Evolutionary conservation across 768 basidiomycete species (phyloP).

Genomic region (Pilatotrama ljubarskyi): DNA sequence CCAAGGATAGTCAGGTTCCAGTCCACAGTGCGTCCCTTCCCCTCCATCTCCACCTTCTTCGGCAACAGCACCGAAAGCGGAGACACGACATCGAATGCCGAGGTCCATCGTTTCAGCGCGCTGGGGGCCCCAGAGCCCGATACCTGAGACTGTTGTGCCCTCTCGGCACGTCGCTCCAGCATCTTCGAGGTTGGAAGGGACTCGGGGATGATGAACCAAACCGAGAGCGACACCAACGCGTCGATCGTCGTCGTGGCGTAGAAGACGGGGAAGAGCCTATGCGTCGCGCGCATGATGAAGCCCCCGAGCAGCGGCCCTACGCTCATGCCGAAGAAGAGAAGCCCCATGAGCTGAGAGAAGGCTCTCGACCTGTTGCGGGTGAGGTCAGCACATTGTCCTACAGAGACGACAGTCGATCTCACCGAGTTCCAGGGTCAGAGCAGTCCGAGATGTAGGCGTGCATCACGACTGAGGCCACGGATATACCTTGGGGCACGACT

Average conservation of each 20-base stretch:
- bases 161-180: constrained; percentile 34
- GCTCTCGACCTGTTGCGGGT: constrained; percentile 50
- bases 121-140: constrained; percentile 1
- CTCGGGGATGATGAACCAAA: constrained; percentile 73
- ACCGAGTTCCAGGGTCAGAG: constrained; percentile 56
- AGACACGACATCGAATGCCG: constrained; percentile 57
- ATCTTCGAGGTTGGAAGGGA: constrained; percentile 59
- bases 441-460: constrained; percentile 76
- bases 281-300: constrained; percentile 59
- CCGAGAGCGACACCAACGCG: constrained; percentile 44
- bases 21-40: constrained; percentile 46
- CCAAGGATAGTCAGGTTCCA: constrained; percentile 68
- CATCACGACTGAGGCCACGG: constrained; percentile 44
- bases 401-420: constrained; percentile 6
- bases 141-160: not conserved
- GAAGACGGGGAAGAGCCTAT: constrained; percentile 65
- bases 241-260: constrained; percentile 60
- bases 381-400: not conserved
- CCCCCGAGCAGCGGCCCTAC: constrained; percentile 75
- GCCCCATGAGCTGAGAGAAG: constrained; percentile 66
- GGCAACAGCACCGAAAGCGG: constrained; percentile 73
- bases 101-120: constrained; percentile 43
- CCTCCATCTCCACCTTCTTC: constrained; percentile 32
- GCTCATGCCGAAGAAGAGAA: constrained; percentile 71
- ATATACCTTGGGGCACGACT: not conserved